A percentile compares a stretch with the other conserved stretches of the same genome.
Evolutionary conservation across 1,284 basidiomycete genomes (phyloP).

Genomic region (Mycocalia duriaeana): DNA sequence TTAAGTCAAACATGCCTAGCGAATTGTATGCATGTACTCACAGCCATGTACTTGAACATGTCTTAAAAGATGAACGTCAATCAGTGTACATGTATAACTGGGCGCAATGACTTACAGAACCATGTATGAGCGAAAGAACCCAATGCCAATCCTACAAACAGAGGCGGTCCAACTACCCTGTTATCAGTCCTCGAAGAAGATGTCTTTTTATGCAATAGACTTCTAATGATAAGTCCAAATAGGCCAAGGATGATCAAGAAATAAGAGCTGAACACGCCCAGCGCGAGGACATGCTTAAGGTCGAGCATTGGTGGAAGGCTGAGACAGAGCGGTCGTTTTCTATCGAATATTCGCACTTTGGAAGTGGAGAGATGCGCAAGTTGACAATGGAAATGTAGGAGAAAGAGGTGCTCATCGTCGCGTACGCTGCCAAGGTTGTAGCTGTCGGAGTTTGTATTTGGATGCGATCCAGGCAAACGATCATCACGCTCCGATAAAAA

Average conservation of each 20-base stretch:
- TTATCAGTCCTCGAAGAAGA: no score
- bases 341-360: no score
- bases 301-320: background rate
- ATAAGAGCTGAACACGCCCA: constrained; percentile 44
- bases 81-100: constrained; percentile 3
- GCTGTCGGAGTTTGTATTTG: no score
- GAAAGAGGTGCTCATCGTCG: no score
- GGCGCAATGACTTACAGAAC: constrained; percentile 47
- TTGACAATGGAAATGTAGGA: no score
- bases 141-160: no score
- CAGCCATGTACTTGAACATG: constrained; percentile 49
- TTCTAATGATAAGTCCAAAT: constrained; percentile 32
- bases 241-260: constrained; percentile 39
- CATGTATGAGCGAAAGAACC: constrained; percentile 51
- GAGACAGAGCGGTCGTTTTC: no score
- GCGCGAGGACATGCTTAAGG: constrained; percentile 25
- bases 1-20: background rate
- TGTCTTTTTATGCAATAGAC: constrained; percentile 20
- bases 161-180: no score
- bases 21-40: constrained; percentile 25
- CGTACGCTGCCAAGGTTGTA: no score
- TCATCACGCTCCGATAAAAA: no score
- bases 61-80: constrained; percentile 30
- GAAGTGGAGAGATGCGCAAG: no score
- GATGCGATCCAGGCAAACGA: no score